A percentile compares a stretch with the other conserved stretches of the same genome.
Conservation (phyloP, 2,329 filamentous ascomycete genomes). For the Ophiocordyceps unilateralis region DNA sequence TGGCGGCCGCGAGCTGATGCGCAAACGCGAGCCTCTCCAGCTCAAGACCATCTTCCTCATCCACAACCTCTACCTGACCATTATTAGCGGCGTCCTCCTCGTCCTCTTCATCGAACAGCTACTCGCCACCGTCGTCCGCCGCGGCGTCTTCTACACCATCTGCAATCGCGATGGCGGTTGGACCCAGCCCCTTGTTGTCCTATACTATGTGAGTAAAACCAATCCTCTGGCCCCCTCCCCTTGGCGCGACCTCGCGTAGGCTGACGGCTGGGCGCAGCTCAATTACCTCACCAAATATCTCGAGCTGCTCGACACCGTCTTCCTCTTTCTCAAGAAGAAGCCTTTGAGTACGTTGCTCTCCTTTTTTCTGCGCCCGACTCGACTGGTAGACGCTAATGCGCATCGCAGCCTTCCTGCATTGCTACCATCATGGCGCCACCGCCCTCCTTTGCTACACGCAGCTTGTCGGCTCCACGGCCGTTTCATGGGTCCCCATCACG, state of each 20-base stretch:
- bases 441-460: conserved; percentile 97
- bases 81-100: conserved; percentile 65
- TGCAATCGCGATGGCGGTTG: conserved; percentile 69
- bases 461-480: conserved; percentile 78
- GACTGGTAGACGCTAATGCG: conserved; percentile 12
- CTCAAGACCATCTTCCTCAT: conserved; percentile 81
- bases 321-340: conserved; percentile 99
- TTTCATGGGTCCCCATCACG: conserved; percentile 87
- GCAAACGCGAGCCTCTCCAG: conserved; percentile 68
- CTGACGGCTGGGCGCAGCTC: conserved; percentile 41
- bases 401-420: conserved; percentile 72
- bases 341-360: conserved; percentile 42
- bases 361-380: background rate
- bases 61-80: conserved; percentile 89
- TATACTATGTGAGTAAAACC: conserved; percentile 71
- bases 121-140: conserved; percentile 60
- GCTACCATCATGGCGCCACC: conserved; percentile 95
- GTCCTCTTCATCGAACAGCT: conserved; percentile 83
- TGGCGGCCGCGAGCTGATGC: conserved; percentile 83
- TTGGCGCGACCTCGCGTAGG: background rate
- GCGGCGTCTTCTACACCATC: conserved; percentile 79
- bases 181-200: conserved; percentile 80
- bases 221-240: background rate
- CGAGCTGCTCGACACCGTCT: conserved; percentile 86
- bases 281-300: conserved; percentile 98